phyloP scores from a whole-genome alignment of 441 rosid genomes.

The Kokia cookei region DNA sequence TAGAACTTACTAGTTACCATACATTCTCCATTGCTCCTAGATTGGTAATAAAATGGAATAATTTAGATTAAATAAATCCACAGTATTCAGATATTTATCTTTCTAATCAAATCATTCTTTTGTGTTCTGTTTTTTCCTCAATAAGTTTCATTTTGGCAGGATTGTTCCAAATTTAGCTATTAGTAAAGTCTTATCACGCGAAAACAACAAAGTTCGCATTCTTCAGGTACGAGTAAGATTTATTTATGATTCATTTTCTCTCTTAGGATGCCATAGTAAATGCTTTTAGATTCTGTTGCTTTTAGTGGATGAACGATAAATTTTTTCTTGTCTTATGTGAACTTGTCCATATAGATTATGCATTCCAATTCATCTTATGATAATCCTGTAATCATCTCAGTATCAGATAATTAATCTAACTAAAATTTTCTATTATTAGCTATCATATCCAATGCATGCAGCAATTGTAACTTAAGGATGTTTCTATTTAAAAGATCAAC shows the following conservation, averaged over 20 bases:
- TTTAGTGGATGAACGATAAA: background rate
- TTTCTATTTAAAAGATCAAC: background rate
- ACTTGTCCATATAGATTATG: background rate
- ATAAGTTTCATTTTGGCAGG: constrained; percentile 37
- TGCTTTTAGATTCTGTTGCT: background rate
- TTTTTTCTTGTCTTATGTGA: background rate
- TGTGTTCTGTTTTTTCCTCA: background rate
- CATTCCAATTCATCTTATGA: background rate
- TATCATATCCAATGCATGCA: no score
- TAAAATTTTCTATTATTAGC: background rate
- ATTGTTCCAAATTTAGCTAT: constrained; percentile 94
- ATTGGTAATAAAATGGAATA: background rate
- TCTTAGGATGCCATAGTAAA: background rate
- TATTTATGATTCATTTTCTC: background rate
- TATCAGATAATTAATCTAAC: background rate
- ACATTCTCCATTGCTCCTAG: background rate
- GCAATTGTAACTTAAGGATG: background rate
- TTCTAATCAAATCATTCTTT: background rate
- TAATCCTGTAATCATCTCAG: background rate
- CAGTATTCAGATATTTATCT: background rate
- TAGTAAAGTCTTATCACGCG: constrained; percentile 82
- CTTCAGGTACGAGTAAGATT: constrained; percentile 58
- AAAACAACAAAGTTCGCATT: constrained; percentile 89
- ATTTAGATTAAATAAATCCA: background rate
- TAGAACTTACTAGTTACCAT: background rate